A percentile compares a stretch with the other conserved stretches of the same genome.
phyloP scores from a whole-genome alignment of 2,329 filamentous ascomycete genomes.

The Magnaporthiopsis poae region DNA sequence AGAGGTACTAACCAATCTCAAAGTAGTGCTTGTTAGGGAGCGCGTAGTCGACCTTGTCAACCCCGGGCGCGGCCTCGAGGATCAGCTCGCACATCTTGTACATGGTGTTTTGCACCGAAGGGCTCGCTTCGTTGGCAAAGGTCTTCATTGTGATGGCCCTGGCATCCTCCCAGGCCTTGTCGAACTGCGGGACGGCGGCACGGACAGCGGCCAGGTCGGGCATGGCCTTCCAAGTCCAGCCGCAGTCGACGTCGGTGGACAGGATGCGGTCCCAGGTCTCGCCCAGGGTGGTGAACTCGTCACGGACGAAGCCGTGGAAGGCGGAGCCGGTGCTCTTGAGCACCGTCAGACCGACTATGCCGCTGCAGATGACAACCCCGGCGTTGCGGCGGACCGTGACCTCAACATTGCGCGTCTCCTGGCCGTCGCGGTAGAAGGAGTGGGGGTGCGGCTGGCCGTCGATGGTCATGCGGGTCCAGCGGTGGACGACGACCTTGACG shows the following conservation, averaged over 20 bases:
- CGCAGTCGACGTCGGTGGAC: slow-evolving; percentile 80
- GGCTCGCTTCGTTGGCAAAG: slow-evolving; percentile 82
- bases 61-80: slow-evolving; percentile 60
- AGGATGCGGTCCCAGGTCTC: slow-evolving; percentile 94
- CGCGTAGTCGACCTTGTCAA: slow-evolving; percentile 67
- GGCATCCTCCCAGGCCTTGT: slow-evolving; percentile 68
- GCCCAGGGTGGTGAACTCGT: slow-evolving; percentile 82
- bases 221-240: slow-evolving; percentile 77
- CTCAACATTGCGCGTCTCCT: slow-evolving; percentile 77
- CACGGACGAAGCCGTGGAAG: slow-evolving; percentile 86
- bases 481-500: slow-evolving; percentile 71
- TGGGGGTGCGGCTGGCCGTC: slow-evolving; percentile 88
- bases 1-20: slow-evolving; percentile 56
- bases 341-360: slow-evolving; percentile 72
- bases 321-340: slow-evolving; percentile 94
- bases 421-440: slow-evolving; percentile 83
- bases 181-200: slow-evolving; percentile 56
- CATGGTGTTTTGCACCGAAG: slow-evolving; percentile 94
- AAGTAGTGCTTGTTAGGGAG: slow-evolving; percentile 99
- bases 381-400: slow-evolving; percentile 56
- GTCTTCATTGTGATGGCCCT: slow-evolving; percentile 77
- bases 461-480: slow-evolving; percentile 81
- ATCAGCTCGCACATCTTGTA: slow-evolving; percentile 96
- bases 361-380: slow-evolving; percentile 67
- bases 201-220: slow-evolving; percentile 56